phyloP scores from a whole-genome alignment of 495 filamentous ascomycete species.

The Glonium stellatum region DNA sequence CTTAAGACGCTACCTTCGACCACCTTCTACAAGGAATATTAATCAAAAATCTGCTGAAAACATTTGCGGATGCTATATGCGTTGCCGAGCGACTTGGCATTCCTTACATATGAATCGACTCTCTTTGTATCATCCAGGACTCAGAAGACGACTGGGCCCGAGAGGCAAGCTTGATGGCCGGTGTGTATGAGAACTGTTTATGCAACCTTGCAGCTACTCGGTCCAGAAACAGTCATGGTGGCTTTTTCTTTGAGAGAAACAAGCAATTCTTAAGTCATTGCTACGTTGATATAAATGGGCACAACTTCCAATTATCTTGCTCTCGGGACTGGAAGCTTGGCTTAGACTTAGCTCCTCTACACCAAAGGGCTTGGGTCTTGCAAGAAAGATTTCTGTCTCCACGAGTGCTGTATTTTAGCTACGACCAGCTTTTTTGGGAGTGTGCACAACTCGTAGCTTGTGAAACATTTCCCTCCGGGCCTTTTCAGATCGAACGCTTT shows the following conservation, averaged over 20 bases:
- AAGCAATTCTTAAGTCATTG: neutral
- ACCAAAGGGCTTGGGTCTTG: neutral
- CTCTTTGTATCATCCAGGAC: neutral
- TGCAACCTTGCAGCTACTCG: neutral
- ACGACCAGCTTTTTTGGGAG: neutral
- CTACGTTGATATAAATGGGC: neutral
- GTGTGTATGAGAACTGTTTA: neutral
- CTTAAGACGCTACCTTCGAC: neutral
- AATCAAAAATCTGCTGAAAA: neutral
- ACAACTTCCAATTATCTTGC: too few species aligned
- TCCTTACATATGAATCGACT: neutral
- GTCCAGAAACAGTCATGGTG: neutral
- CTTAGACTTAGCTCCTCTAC: neutral
- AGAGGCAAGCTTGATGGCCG: neutral
- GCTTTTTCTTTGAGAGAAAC: neutral
- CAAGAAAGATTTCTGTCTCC: neutral
- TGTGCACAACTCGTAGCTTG: too few species aligned
- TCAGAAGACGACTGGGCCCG: neutral
- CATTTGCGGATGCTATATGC: neutral
- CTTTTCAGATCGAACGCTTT: too few species aligned
- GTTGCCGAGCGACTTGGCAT: neutral
- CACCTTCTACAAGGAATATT: neutral
- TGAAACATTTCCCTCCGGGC: too few species aligned
- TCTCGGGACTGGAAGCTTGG: too few species aligned
- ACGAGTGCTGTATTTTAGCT: neutral